Conservation (phyloP, 768 basidiomycete species). For the Mycena filopes region DNA sequence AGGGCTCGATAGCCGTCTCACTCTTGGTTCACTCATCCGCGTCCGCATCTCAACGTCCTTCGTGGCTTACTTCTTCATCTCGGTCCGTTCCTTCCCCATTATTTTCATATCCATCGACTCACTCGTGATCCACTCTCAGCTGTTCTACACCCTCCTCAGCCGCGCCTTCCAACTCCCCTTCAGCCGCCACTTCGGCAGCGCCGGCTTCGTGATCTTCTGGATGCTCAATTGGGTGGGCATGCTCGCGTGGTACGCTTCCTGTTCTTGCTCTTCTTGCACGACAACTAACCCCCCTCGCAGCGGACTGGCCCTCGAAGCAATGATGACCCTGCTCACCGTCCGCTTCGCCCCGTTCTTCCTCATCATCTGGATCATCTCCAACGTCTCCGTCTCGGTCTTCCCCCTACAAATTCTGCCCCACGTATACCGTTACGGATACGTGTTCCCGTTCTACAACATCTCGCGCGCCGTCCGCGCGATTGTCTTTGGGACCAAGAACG, state of each 20-base stretch:
- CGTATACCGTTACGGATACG: slow-evolving; percentile 75
- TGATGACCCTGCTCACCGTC: slow-evolving; percentile 65
- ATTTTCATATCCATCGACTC: too few relatives aligned
- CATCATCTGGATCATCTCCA: slow-evolving; percentile 70
- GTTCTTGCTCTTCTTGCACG: neutral
- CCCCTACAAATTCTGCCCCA: slow-evolving; percentile 69
- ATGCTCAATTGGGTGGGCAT: slow-evolving; percentile 71
- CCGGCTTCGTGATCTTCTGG: slow-evolving; percentile 74
- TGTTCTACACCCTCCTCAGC: slow-evolving; percentile 69
- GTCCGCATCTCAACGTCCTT: slow-evolving; percentile 53
- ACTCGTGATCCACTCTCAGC: too few relatives aligned
- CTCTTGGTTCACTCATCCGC: slow-evolving; percentile 49
- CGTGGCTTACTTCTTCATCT: slow-evolving; percentile 53
- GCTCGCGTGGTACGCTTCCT: slow-evolving; percentile 60
- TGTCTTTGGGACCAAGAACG: slow-evolving; percentile 71
- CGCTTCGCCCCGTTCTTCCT: slow-evolving; percentile 70
- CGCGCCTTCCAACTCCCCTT: slow-evolving; percentile 71
- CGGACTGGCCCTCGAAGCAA: slow-evolving; percentile 69
- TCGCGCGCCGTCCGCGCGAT: slow-evolving; percentile 68
- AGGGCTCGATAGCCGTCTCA: slow-evolving; percentile 52
- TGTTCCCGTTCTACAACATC: slow-evolving; percentile 79
- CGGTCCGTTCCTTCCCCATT: slow-evolving; percentile 39
- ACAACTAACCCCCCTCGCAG: too few relatives aligned
- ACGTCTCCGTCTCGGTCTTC: slow-evolving; percentile 66
- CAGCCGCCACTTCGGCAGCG: slow-evolving; percentile 56